These are phyloP conservation scores for Rhynchospora pubera DNA, from an alignment of 176 grass and related monocot species.

Conservation along the genomic window DNA sequence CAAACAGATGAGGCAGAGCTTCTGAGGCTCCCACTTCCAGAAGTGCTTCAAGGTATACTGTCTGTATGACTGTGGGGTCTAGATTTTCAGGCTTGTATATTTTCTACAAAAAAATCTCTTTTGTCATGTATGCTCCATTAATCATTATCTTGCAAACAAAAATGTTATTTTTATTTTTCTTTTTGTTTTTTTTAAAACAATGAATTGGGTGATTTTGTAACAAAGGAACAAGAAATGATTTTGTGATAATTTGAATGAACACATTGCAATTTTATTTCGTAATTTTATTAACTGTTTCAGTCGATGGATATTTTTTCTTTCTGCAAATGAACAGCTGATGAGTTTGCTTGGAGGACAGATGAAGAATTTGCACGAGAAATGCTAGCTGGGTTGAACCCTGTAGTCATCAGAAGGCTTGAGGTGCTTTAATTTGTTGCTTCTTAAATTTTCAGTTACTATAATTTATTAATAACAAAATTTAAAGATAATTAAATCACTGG, in stretches of 20 bases:
- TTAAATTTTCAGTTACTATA: not conserved
- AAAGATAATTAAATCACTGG: not conserved
- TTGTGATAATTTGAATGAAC: not conserved
- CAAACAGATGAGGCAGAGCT: slow-evolving; percentile 35
- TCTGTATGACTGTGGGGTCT: not conserved
- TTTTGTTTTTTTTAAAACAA: not conserved
- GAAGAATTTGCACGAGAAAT: slow-evolving; percentile 89
- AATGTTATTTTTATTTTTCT: no score
- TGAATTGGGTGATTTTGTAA: not conserved
- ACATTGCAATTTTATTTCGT: not conserved
- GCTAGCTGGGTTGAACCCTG: slow-evolving; percentile 77
- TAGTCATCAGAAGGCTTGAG: slow-evolving; percentile 55
- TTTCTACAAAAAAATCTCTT: not conserved
- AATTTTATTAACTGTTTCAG: not conserved
- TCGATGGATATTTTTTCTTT: not conserved
- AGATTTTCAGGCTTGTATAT: not conserved
- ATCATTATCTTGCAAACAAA: not conserved
- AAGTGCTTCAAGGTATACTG: slow-evolving; percentile 44
- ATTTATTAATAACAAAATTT: not conserved
- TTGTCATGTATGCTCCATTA: not conserved
- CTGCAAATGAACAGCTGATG: slow-evolving; percentile 27
- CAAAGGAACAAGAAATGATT: not conserved
- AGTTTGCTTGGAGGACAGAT: slow-evolving; percentile 61
- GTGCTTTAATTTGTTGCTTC: slow-evolving; percentile 9
- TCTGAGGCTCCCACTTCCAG: slow-evolving; percentile 45